These are phyloP conservation scores for Solanum dulcamara DNA, from an alignment of 257 asterid genomes.

Conservation along the genomic window DNA sequence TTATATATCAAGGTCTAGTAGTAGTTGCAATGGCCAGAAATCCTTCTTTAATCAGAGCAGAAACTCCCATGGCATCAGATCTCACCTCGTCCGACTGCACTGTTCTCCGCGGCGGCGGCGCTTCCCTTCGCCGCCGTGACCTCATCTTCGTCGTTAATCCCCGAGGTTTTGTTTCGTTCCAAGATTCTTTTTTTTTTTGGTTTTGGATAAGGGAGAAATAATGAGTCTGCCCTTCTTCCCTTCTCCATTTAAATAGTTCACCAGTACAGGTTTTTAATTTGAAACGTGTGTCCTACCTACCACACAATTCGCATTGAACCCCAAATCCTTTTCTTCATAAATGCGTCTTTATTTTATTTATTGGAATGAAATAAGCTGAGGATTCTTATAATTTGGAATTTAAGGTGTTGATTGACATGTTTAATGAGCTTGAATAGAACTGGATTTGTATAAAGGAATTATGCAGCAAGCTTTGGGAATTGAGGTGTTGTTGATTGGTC, in stretches of 20 bases:
- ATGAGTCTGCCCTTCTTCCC: neutral
- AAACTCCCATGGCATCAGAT: slow-evolving; percentile 50
- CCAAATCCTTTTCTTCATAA: neutral
- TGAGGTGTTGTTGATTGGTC: neutral
- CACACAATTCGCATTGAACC: neutral
- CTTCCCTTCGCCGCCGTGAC: slow-evolving; percentile 66
- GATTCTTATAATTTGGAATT: neutral
- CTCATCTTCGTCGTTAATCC: slow-evolving; percentile 87
- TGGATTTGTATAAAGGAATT: too few species aligned
- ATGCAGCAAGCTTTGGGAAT: too few species aligned
- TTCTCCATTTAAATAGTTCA: neutral
- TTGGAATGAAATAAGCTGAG: neutral
- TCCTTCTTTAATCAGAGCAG: slow-evolving; percentile 53
- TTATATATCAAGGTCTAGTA: slow-evolving; percentile 28
- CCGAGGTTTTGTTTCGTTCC: slow-evolving; percentile 29
- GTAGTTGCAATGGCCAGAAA: slow-evolving; percentile 46
- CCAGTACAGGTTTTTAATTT: neutral
- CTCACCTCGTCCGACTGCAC: slow-evolving; percentile 45
- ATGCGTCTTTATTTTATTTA: neutral
- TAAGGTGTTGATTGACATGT: neutral
- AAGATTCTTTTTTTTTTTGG: neutral
- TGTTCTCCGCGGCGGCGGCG: slow-evolving; percentile 10
- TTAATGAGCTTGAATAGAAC: slow-evolving; percentile 1
- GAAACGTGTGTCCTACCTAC: neutral
- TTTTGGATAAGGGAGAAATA: neutral